Percentiles rank a stretch among this genome's conserved stretches.
phyloP scores from a whole-genome alignment of 805 yeast species.

The Lachancea dasiensis region DNA sequence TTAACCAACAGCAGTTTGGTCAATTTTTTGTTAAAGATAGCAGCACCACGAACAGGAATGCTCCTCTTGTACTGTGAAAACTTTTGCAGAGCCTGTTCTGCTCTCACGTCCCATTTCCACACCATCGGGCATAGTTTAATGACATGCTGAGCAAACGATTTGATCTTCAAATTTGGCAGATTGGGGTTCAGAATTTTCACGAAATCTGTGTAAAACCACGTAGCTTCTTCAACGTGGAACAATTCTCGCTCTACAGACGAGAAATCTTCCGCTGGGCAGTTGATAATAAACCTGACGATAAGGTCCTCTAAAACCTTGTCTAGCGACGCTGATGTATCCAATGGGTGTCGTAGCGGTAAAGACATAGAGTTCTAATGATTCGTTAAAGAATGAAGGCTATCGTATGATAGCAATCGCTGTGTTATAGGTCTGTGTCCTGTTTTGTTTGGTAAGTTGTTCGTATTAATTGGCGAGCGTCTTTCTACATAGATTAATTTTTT shows the following conservation, averaged over 20 bases:
- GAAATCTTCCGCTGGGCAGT: conserved; percentile 88
- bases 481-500: too few relatives aligned
- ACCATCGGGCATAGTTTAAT: conserved; percentile 65
- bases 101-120: conserved; percentile 82
- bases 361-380: conserved; percentile 41
- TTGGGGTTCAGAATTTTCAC: conserved; percentile 63
- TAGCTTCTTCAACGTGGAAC: conserved; percentile 96
- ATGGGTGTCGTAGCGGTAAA: conserved; percentile 47
- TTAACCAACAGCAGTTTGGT: conserved; percentile 72
- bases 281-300: conserved; percentile 81
- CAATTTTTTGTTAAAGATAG: conserved; percentile 65
- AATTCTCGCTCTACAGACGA: conserved; percentile 61
- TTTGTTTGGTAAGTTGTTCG: too few relatives aligned
- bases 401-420: too few relatives aligned
- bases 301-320: conserved; percentile 80
- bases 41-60: conserved; percentile 96
- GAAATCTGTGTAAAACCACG: conserved; percentile 93
- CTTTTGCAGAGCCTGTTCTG: conserved; percentile 61
- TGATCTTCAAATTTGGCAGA: conserved; percentile 73
- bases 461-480: too few relatives aligned
- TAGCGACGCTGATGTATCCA: conserved; percentile 53
- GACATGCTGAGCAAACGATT: conserved; percentile 62
- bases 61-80: conserved; percentile 82
- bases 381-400: too few relatives aligned
- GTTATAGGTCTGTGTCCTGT: too few relatives aligned